Base-by-base conservation (phyloP, 305 asterid genomes). In the Stenogyne calaminthoides region DNA sequence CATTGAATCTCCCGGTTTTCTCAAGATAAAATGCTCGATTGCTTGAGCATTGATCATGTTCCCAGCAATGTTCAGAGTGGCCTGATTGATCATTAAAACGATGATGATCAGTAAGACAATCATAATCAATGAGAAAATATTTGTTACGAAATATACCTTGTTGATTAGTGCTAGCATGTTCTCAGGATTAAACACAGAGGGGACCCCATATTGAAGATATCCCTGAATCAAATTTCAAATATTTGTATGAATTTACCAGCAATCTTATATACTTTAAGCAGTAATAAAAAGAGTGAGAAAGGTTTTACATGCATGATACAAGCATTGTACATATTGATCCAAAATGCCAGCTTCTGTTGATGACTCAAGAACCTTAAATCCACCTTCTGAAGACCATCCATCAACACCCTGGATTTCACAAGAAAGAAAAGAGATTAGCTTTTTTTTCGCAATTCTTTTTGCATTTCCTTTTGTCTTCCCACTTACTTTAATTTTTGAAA, bases 311-410 rank as follows among this genome's bases (percentile, higher is more conserved):
- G 95, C 97, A 93, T 93, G 78, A 91, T 81, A 65, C 93, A 89
- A 84, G 97, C 96, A 73, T 91, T 93, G 89, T 88, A 93, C 83
- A 93, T 89, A 88, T 93, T 93, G 93, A 93, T 91, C 98, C 97
- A 93, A 80, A 91, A 89, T 6, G 98, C 96, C 40, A 93, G 79
- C 81, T 93, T 93, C 46, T 93, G 96, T 49, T 87, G 92, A 75
- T 88, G 81, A 25, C 79, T 88, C 84, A 89, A 72, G 80, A 78
- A 82, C 80, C 91, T 85, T 70, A 91, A 80, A 40, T 91, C 95
- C 4, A 1, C 32, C 32, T 27, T 27, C 4, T 27, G 4, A 27
- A 27, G 32, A n/a, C 85, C 89, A 66, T 88, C 86, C 86, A 91
- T 79, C 64, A 91, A 79, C 55, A 80, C 73, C 86, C 98, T 93